Evolutionary conservation across 2,329 filamentous ascomycete species (phyloP).

Genomic region (Exophiala sideris): DNA sequence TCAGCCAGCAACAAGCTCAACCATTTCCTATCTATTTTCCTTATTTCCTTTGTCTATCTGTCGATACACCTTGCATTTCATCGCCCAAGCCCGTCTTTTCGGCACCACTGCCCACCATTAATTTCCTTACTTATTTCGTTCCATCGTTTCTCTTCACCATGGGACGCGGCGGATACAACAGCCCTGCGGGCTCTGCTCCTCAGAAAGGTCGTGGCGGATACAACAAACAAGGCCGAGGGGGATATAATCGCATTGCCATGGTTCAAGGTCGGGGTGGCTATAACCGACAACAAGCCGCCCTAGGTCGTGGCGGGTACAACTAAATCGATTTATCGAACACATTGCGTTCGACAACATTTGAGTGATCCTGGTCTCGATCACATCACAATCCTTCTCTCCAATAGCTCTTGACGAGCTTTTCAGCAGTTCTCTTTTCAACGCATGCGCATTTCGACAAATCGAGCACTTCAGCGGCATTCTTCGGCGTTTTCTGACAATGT

Average conservation of each 20-base stretch:
- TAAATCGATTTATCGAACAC: conserved; percentile 14
- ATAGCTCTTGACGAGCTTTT: conserved; percentile 14
- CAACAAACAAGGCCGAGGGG: conserved; percentile 31
- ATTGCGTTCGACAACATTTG: not conserved
- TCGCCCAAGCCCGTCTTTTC: not conserved
- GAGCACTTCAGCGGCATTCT: too few species aligned
- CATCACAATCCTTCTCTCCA: not conserved
- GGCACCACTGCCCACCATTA: conserved; percentile 19
- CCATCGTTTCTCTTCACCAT: conserved; percentile 21
- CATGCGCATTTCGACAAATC: conserved; percentile 48
- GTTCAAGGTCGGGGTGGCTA: conserved; percentile 29
- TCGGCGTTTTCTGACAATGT: too few species aligned
- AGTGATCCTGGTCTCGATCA: conserved; percentile 16
- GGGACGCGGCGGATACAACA: conserved; percentile 34
- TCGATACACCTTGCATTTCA: too few species aligned
- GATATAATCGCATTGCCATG: conserved; percentile 17
- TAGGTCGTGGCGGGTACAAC: conserved; percentile 37
- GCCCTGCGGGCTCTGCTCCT: conserved; percentile 22
- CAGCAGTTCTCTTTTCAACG: not conserved
- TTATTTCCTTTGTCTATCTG: conserved; percentile 19
- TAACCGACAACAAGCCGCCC: conserved; percentile 29
- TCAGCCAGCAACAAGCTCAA: conserved; percentile 1
- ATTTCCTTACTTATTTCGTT: conserved; percentile 14
- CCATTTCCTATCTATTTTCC: conserved; percentile 7
- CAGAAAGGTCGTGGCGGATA: conserved; percentile 39